phyloP scores from a whole-genome alignment of 768 basidiomycete species.

The Leucogyrophana mollusca region DNA sequence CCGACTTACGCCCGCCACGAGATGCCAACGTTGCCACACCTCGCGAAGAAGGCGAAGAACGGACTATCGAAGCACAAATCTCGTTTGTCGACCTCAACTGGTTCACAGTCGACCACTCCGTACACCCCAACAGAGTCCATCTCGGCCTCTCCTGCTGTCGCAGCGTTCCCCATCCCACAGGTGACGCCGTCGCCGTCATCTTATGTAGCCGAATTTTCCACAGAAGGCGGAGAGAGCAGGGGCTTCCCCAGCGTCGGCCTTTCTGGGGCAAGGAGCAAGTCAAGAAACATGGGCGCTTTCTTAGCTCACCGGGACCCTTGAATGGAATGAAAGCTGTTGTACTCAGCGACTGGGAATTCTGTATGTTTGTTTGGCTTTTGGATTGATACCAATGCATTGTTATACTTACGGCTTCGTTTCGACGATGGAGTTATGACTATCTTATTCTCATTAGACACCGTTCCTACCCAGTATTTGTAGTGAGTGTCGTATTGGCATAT shows the following conservation, averaged over 20 bases:
- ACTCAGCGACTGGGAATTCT: too few relatives aligned
- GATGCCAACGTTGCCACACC: conserved; percentile 22
- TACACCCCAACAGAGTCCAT: conserved; percentile 40
- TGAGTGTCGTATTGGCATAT: too few relatives aligned
- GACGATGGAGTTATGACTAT: too few relatives aligned
- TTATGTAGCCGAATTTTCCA: conserved; percentile 28
- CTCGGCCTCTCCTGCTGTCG: conserved; percentile 22
- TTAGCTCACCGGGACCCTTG: conserved; percentile 34
- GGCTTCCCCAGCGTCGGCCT: conserved; percentile 41
- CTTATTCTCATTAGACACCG: too few relatives aligned
- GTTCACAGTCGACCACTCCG: conserved; percentile 46
- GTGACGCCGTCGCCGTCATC: conserved; percentile 31
- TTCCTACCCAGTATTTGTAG: too few relatives aligned
- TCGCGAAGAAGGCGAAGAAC: conserved; percentile 14
- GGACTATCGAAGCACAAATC: conserved; percentile 31
- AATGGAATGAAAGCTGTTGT: too few relatives aligned
- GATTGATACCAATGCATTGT: too few relatives aligned
- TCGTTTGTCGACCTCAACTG: conserved; percentile 35
- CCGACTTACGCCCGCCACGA: conserved; percentile 23
- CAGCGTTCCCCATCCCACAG: conserved; percentile 24
- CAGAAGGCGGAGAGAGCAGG: conserved; percentile 20
- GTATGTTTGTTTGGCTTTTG: too few relatives aligned
- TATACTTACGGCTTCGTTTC: too few relatives aligned
- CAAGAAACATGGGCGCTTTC: conserved; percentile 40
- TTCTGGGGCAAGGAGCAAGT: conserved; percentile 30